Evolutionary conservation across 768 basidiomycete species (phyloP), one percentile per base, ranked within the genome.

Genomic region (Mycena pura): DNA sequence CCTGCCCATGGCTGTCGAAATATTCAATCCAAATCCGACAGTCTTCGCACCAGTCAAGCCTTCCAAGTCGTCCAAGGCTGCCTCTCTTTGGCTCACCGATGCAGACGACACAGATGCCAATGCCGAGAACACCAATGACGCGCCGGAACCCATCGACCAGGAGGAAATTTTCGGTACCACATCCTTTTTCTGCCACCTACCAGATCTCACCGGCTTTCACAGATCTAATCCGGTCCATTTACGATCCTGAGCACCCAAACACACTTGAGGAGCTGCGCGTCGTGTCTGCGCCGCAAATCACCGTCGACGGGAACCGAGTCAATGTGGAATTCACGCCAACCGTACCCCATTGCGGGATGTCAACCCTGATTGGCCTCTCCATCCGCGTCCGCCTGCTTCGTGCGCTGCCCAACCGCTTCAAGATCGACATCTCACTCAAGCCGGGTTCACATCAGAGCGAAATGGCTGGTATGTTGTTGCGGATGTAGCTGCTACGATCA

Each of bases 371-470:
- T 57, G 96, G 96, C 24, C 82, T 99, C n/a, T 95, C 91, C n/a
- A 92, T 99, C 38, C 89, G 96, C 9, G 96, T 99, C 28, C 83
- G 96, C 27, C 82, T 99, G 6, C 77, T 97, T 54, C 85, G 97
- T 40, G 90, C 93, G 57, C 85, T 99, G 13, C 96, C 97, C 2
- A 86, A 88, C 57, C 87, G 96, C 38, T 99, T 92, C 84, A 96
- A 98, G 72, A 86, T 99, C 28, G 96, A 98, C 75, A 94, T 99
- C 60, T 83, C 84, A 32, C 86, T 99, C 46, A 93, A 95, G 71
- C 91, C 93, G 40, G 97, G 97, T 2, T 96, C 93, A 1, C 97
- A 99, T 78, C 93, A 98, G 74, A 96, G 93, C 72, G 96, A 98
- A 72, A 82, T 88, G 56, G 89, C 95, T 50, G 87, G 95, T 94